Conservation (phyloP, 2,329 filamentous ascomycete species). For the Leptographium procerum region DNA sequence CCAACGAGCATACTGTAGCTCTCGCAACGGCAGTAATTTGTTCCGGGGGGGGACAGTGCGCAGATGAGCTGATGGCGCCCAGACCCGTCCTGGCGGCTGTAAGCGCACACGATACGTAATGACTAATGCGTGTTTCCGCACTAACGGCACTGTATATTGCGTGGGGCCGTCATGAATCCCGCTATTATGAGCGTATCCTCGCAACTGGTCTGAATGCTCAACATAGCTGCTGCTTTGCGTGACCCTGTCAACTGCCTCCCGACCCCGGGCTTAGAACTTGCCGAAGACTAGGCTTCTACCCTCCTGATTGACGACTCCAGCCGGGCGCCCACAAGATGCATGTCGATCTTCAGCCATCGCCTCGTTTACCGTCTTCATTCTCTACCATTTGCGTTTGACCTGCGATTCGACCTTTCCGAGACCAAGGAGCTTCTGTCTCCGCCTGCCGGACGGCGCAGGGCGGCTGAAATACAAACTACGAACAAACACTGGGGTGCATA, state of each 20-base stretch:
- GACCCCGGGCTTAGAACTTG: not conserved
- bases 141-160: not conserved
- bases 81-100: not conserved
- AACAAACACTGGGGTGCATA: not conserved
- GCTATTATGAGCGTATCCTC: not conserved
- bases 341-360: not conserved
- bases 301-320: not conserved
- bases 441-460: not conserved
- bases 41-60: slow-evolving; percentile 1
- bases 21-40: not conserved
- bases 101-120: not conserved
- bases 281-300: not conserved
- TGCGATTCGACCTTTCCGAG: not conserved
- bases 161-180: not conserved
- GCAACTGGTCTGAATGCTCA: not conserved
- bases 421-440: not conserved
- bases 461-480: not conserved
- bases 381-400: not conserved
- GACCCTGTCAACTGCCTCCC: not conserved
- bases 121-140: not conserved
- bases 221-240: not conserved
- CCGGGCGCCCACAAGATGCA: slow-evolving; percentile 1
- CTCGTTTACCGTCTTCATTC: not conserved
- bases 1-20: no score
- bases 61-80: not conserved